Percentiles rank a stretch among this genome's conserved stretches.
phyloP scores from a whole-genome alignment of 768 basidiomycete genomes.

The Leccinellum albellum region DNA sequence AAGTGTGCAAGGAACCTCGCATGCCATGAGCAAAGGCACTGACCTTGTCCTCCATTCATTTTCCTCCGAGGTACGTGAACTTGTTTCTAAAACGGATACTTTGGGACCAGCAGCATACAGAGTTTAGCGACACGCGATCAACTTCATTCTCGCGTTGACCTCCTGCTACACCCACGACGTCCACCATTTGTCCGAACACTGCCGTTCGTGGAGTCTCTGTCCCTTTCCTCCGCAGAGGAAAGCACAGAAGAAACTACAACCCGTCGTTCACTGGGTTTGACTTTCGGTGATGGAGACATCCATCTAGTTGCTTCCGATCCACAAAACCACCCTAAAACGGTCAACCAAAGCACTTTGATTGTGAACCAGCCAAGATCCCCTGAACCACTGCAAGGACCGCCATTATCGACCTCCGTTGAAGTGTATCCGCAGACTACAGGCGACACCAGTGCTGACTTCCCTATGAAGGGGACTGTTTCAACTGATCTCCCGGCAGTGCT shows the following conservation, averaged over 20 bases:
- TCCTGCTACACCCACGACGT: constrained; percentile 73
- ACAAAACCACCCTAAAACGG: neutral
- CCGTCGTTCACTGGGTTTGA: constrained; percentile 41
- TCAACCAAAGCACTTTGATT: neutral
- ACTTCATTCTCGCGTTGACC: constrained; percentile 44
- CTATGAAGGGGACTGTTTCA: neutral
- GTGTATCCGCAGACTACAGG: neutral
- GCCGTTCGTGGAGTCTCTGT: constrained; percentile 58
- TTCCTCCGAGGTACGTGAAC: constrained; percentile 30
- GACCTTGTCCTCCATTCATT: constrained; percentile 50
- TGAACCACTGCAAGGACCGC: neutral
- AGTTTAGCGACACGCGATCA: constrained; percentile 11
- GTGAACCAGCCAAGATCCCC: neutral
- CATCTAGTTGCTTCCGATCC: neutral
- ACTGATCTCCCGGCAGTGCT: neutral
- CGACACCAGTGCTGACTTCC: neutral
- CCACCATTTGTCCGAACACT: constrained; percentile 70
- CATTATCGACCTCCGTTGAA: neutral
- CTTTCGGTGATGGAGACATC: constrained; percentile 9
- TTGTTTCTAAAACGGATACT: neutral
- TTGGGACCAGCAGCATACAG: constrained; percentile 11
- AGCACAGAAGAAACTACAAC: constrained; percentile 55
- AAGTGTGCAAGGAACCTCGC: constrained; percentile 51
- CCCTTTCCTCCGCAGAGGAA: constrained; percentile 62
- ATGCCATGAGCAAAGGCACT: constrained; percentile 58